Evolutionary conservation across 306 rosid species (phyloP).

Genomic region (Fagus crenata): DNA sequence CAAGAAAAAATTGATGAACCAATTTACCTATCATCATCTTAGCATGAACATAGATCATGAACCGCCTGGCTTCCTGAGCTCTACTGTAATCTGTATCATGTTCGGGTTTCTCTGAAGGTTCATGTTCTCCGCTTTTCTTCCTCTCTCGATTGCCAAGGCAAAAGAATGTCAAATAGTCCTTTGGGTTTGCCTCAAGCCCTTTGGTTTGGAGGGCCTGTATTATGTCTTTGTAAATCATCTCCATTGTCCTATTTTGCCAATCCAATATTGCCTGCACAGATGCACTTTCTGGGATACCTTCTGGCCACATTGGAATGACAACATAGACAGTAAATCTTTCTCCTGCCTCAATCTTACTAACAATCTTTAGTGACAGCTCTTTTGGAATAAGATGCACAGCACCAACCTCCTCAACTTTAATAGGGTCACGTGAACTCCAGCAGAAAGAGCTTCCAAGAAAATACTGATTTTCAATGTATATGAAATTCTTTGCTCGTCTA

Average conservation of each 20-base stretch:
- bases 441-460: constrained; percentile 50
- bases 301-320: constrained; percentile 66
- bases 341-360: constrained; percentile 52
- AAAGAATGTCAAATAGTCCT: constrained; percentile 53
- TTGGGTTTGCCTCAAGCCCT: constrained; percentile 42
- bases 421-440: constrained; percentile 35
- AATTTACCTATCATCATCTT: constrained; percentile 55
- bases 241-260: constrained; percentile 55
- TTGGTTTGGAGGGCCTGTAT: constrained; percentile 40
- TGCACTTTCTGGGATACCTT: constrained; percentile 49
- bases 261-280: constrained; percentile 47
- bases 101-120: constrained; percentile 39
- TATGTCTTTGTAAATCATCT: constrained; percentile 57
- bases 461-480: constrained; percentile 55
- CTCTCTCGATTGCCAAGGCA: constrained; percentile 54
- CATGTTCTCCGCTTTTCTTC: constrained; percentile 33
- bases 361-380: constrained; percentile 55
- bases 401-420: constrained; percentile 36
- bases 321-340: constrained; percentile 48
- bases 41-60: constrained; percentile 61
- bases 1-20: not conserved
- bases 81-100: constrained; percentile 37
- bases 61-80: constrained; percentile 50
- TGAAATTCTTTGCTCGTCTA: constrained; percentile 43
- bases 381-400: constrained; percentile 47